Conservation (phyloP, 1,284 basidiomycete species). For the Mixia osmundae region DNA sequence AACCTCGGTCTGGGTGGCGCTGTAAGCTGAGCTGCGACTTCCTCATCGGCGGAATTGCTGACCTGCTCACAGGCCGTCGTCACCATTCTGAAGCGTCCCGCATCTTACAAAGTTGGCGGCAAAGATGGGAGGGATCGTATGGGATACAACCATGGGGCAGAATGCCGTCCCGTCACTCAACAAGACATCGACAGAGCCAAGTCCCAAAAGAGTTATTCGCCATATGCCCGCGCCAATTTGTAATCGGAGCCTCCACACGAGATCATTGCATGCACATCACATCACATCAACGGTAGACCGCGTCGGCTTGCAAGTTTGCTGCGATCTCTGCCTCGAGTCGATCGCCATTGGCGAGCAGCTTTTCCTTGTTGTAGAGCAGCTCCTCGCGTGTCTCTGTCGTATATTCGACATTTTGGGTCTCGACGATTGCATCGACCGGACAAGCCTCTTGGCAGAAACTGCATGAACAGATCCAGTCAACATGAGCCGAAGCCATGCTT, state of each 20-base stretch:
- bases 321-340: conserved; percentile 88
- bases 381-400: conserved; percentile 59
- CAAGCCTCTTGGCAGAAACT: conserved; percentile 63
- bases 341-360: conserved; percentile 28
- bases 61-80: conserved; percentile 28
- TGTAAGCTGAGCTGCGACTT: not conserved
- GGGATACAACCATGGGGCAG: conserved; percentile 53
- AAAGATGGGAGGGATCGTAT: conserved; percentile 40
- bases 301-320: conserved; percentile 53
- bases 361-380: conserved; percentile 88
- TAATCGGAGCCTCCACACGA: too few species aligned
- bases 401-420: conserved; percentile 80
- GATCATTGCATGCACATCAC: too few species aligned
- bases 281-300: conserved; percentile 21
- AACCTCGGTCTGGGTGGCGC: conserved; percentile 50
- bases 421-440: conserved; percentile 97
- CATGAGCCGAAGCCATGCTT: conserved; percentile 19
- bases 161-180: conserved; percentile 36
- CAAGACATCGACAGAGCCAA: conserved; percentile 48
- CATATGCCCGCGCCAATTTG: conserved; percentile 3
- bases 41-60: too few species aligned
- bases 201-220: conserved; percentile 30
- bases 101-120: conserved; percentile 40
- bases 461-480: conserved; percentile 14
- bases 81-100: conserved; percentile 43